These are phyloP conservation scores for Chenopodium formosanum DNA, from an alignment of 148 eudicot species.

Conservation along the genomic window DNA sequence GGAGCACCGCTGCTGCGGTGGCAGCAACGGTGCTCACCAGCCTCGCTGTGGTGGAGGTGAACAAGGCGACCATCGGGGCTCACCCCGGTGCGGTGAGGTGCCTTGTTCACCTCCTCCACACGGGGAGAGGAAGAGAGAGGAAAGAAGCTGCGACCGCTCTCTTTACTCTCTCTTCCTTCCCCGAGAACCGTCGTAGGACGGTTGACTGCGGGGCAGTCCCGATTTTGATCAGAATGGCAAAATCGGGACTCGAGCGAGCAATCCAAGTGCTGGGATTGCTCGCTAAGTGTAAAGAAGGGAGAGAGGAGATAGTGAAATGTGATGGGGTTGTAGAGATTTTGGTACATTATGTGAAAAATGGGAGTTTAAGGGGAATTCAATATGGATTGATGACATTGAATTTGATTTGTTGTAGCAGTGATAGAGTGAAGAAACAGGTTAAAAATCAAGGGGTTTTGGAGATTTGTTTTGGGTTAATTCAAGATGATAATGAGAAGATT, in stretches of 20 bases:
- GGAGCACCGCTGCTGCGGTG: constrained; percentile 35
- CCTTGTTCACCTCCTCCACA: constrained; percentile 45
- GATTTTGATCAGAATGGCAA: constrained; percentile 36
- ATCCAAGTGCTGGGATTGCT: constrained; percentile 73
- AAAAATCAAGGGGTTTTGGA: constrained; percentile 62
- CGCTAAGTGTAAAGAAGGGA: constrained; percentile 68
- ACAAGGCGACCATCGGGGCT: constrained; percentile 86
- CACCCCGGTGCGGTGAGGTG: constrained; percentile 61
- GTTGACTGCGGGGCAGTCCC: constrained; percentile 66
- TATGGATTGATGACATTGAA: constrained; percentile 63
- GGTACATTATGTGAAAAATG: constrained; percentile 61
- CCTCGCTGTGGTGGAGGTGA: constrained; percentile 84
- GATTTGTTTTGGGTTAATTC: constrained; percentile 62
- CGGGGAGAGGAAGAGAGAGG: constrained; percentile 57
- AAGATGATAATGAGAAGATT: constrained; percentile 84
- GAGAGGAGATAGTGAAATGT: constrained; percentile 54
- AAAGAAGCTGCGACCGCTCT: constrained; percentile 89
- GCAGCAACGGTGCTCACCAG: constrained; percentile 88
- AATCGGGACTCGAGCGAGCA: constrained; percentile 68
- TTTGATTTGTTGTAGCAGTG: constrained; percentile 54
- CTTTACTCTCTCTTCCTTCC: constrained; percentile 65
- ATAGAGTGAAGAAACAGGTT: constrained; percentile 40
- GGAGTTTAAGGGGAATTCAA: constrained; percentile 74
- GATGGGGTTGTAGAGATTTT: constrained; percentile 45
- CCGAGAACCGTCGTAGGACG: constrained; percentile 65